These are phyloP conservation scores for Bipolaris cookei DNA, from an alignment of 2,329 filamentous ascomycete species.

Conservation along the genomic window DNA sequence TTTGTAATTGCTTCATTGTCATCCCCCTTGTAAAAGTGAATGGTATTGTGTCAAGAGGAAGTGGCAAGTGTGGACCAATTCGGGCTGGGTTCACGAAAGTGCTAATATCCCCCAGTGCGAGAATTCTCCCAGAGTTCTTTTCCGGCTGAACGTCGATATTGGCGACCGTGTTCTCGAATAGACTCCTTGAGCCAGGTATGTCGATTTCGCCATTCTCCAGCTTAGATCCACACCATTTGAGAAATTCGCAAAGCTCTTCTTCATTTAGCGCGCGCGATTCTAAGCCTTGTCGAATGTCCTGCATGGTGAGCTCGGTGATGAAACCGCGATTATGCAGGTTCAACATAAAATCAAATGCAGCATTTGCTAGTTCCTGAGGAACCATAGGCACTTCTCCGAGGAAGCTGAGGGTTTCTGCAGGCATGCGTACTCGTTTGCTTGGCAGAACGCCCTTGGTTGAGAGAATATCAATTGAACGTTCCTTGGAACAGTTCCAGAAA, in stretches of 20 bases:
- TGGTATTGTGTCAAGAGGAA: slow-evolving; percentile 82
- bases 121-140: slow-evolving; percentile 68
- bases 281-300: slow-evolving; percentile 83
- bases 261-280: slow-evolving; percentile 81
- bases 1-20: slow-evolving; percentile 71
- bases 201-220: slow-evolving; percentile 76
- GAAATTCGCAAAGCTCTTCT: slow-evolving; percentile 78
- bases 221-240: slow-evolving; percentile 81
- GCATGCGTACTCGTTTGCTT: slow-evolving; percentile 82
- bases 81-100: slow-evolving; percentile 77
- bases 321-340: slow-evolving; percentile 84
- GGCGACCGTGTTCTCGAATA: slow-evolving; percentile 82
- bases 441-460: slow-evolving; percentile 86
- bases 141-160: slow-evolving; percentile 62
- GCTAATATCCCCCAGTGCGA: slow-evolving; percentile 76
- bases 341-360: slow-evolving; percentile 73
- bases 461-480: slow-evolving; percentile 79
- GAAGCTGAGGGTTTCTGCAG: slow-evolving; percentile 73
- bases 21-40: slow-evolving; percentile 79
- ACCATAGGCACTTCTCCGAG: slow-evolving; percentile 88
- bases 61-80: slow-evolving; percentile 80
- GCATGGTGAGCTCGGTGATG: slow-evolving; percentile 83
- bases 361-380: slow-evolving; percentile 74
- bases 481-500: slow-evolving; percentile 91
- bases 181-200: slow-evolving; percentile 65